Conservation (phyloP, 2,329 filamentous ascomycete genomes). For the Ceratocystis cacaofunesta region DNA sequence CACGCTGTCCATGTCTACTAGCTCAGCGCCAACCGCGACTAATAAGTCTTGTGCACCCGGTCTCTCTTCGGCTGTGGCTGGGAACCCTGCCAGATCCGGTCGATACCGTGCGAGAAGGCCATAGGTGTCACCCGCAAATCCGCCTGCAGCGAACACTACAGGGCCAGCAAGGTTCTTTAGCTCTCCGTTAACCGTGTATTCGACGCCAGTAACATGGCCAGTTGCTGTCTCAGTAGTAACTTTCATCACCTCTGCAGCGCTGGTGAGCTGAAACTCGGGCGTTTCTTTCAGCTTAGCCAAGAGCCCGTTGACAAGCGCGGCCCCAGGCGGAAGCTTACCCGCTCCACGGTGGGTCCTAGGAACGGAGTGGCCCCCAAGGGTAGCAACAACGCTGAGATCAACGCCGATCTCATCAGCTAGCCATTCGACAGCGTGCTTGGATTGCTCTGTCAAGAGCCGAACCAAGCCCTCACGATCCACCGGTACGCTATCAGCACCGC, state of each 20-base stretch:
- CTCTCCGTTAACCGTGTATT: slow-evolving; percentile 28
- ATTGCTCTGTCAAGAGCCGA: slow-evolving; percentile 32
- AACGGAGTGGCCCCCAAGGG: slow-evolving; percentile 43
- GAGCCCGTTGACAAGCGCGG: slow-evolving; percentile 41
- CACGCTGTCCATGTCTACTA: slow-evolving; percentile 40
- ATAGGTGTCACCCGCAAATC: slow-evolving; percentile 46
- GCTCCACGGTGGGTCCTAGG: slow-evolving; percentile 43
- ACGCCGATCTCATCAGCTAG: slow-evolving; percentile 41
- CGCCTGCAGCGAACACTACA: slow-evolving; percentile 46
- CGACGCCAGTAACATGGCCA: slow-evolving; percentile 34
- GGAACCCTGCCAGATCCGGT: slow-evolving; percentile 42
- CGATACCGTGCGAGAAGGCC: slow-evolving; percentile 42
- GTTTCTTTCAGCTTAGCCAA: slow-evolving; percentile 35
- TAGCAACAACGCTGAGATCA: slow-evolving; percentile 42
- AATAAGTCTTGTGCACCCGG: slow-evolving; percentile 38
- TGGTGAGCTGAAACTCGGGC: slow-evolving; percentile 37
- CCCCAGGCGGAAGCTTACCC: slow-evolving; percentile 42
- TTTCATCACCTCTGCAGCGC: slow-evolving; percentile 37
- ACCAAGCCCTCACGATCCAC: slow-evolving; percentile 33
- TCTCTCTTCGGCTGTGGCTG: slow-evolving; percentile 47
- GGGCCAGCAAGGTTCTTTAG: slow-evolving; percentile 32
- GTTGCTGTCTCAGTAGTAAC: slow-evolving; percentile 26
- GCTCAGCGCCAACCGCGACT: slow-evolving; percentile 26
- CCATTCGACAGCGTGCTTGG: slow-evolving; percentile 38
- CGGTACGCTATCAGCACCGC: neutral